Evolutionary conservation across 1,139 yeast genomes (phyloP), one percentile per base, ranked within the genome.

Genomic region (Candida gigantensis): DNA sequence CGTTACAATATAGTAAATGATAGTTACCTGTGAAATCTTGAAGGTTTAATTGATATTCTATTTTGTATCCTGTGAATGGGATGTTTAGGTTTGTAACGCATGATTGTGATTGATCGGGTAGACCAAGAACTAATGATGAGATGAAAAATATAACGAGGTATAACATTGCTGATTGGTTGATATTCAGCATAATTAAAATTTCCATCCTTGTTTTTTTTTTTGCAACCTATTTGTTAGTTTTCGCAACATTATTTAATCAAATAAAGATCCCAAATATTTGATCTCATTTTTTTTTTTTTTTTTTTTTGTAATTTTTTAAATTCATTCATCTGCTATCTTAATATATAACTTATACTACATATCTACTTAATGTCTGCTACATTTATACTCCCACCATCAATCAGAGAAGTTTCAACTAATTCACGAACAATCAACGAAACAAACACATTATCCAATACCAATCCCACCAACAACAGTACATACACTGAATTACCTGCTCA

Each of bases 401-500:
- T 24, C 6, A 24, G 20, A 28, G 28, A 26, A 28, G 12, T 34
- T 3, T 23, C 36, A 16, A 24, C 34, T 7, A 30, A 30, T 24
- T 24, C 34, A 17, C 16, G 12, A 4, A 24, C 28, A 8, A 17
- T 30, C 4, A 20, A 24, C 23, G 23, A 24, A 19, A 24, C 17
- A 17, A 24, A n/a, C 18, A 18, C 15, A 6, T 20, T 23, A 14
- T 5, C 20, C 25, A 29, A 29, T 9, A 9, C 9, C 17, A 6
- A 13, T 6, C 17, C n/a, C 25, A 13, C 20, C 20, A 9, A 10
- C 20, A 9, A 6, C 34, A 6, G n/a, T n/a, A 25, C 15, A 5
- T 43, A 40, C 34, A 43, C 38, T 24, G 74, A 70, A 51, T 60
- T 67, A 49, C 73, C 71, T 41, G 72, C 68, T 35, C 75, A 69